A percentile compares a stretch with the other conserved stretches of the same genome.
Conservation (phyloP, 192 early-diverging fungal species). For the Kickxella alabastrina region DNA sequence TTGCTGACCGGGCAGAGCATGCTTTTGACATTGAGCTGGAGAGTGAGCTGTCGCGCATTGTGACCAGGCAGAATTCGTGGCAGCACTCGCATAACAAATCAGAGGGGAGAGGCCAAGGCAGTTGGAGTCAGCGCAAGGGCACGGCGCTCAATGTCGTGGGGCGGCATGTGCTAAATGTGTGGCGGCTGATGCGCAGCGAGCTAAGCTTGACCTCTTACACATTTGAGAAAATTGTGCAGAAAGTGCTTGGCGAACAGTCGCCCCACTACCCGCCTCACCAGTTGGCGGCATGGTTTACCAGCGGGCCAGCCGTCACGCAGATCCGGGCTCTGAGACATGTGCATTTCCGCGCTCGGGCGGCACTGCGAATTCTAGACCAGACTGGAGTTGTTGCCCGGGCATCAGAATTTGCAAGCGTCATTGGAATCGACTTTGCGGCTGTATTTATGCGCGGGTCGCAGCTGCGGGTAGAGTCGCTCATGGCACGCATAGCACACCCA, state of each 20-base stretch:
- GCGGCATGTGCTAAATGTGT: conserved; percentile 83
- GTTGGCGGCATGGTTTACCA: conserved; percentile 66
- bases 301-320: conserved; percentile 48
- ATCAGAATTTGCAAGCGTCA: conserved; percentile 84
- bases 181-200: conserved; percentile 80
- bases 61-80: background rate
- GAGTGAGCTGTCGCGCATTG: conserved; percentile 51
- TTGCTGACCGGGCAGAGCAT: conserved; percentile 57
- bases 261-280: conserved; percentile 61
- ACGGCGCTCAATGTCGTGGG: conserved; percentile 64
- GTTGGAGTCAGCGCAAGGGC: conserved; percentile 62
- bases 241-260: conserved; percentile 66
- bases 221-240: conserved; percentile 68
- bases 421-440: conserved; percentile 84
- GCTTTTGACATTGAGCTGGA: conserved; percentile 49
- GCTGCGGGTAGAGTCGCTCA: conserved; percentile 80
- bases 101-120: background rate
- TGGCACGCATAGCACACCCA: conserved; percentile 66
- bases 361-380: conserved; percentile 67
- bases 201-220: conserved; percentile 74
- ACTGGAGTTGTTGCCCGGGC: conserved; percentile 65
- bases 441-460: conserved; percentile 89
- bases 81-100: background rate
- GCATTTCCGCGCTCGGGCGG: conserved; percentile 61
- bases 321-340: conserved; percentile 65